Percentiles rank a stretch among this genome's conserved stretches.
phyloP scores from a whole-genome alignment of 192 early-diverging fungal genomes.

The Backusella psychrophila region DNA sequence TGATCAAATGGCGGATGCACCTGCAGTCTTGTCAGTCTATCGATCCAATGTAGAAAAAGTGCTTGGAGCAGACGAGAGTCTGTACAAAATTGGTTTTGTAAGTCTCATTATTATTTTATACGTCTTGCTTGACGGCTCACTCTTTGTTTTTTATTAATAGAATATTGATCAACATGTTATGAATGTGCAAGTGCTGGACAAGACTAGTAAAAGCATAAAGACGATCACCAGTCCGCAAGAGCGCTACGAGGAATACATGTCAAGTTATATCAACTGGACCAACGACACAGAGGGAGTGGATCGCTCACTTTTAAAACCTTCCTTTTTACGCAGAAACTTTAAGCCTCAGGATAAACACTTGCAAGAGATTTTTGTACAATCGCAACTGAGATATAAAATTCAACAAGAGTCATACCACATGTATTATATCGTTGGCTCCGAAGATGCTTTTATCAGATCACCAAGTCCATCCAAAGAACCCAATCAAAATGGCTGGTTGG shows the following conservation, averaged over 20 bases:
- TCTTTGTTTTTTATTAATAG: not conserved
- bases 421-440: slow-evolving; percentile 49
- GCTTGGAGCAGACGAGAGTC: slow-evolving; percentile 28
- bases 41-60: slow-evolving; percentile 26
- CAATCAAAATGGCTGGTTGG: not conserved
- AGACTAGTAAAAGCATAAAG: not conserved
- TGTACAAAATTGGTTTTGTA: slow-evolving; percentile 37
- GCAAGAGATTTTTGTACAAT: slow-evolving; percentile 59
- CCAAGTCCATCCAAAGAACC: not conserved
- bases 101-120: not conserved
- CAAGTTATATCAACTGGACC: slow-evolving; percentile 31
- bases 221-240: not conserved
- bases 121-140: not conserved
- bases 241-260: slow-evolving; percentile 31
- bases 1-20: slow-evolving; percentile 40
- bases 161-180: slow-evolving; percentile 7
- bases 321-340: slow-evolving; percentile 22
- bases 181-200: slow-evolving; percentile 22
- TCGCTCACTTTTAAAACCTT: slow-evolving; percentile 3
- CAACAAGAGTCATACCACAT: slow-evolving; percentile 96
- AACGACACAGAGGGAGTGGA: slow-evolving; percentile 26
- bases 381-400: slow-evolving; percentile 94
- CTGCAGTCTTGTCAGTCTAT: slow-evolving; percentile 14
- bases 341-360: slow-evolving; percentile 12
- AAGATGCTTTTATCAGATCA: slow-evolving; percentile 18